Evolutionary conservation across 2,329 filamentous ascomycete genomes (phyloP).

Genomic region (Alternaria solani): DNA sequence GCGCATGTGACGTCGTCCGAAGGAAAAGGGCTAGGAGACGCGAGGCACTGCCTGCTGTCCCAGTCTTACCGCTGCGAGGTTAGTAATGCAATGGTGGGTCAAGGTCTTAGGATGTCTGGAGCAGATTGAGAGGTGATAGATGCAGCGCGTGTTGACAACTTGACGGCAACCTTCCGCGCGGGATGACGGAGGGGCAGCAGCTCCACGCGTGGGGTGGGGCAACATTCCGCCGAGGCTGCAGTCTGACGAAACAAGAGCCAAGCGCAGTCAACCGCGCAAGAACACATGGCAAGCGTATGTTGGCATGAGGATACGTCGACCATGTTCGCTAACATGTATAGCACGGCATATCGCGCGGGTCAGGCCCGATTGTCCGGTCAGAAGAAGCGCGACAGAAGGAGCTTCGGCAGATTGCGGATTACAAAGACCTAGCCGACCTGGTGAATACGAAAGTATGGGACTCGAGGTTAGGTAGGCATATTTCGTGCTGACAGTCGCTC

Average conservation of each 20-base stretch:
- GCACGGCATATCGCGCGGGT: constrained; percentile 81
- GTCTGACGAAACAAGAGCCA: constrained; percentile 22
- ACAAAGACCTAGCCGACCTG: constrained; percentile 73
- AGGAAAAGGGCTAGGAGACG: constrained; percentile 17
- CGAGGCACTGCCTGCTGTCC: constrained; percentile 27
- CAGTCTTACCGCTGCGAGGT: constrained; percentile 41
- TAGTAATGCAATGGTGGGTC: constrained; percentile 43
- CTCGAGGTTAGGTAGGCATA: not conserved
- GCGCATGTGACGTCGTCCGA: constrained; percentile 37
- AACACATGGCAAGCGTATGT: constrained; percentile 54
- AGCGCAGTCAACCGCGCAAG: constrained; percentile 10
- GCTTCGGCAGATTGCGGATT: constrained; percentile 76
- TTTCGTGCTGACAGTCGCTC: not conserved
- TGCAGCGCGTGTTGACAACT: constrained; percentile 19
- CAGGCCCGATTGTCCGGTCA: constrained; percentile 64
- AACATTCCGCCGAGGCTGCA: constrained; percentile 36
- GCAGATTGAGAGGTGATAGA: constrained; percentile 18
- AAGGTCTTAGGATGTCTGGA: constrained; percentile 27
- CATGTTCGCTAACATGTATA: constrained; percentile 52
- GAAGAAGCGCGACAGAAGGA: constrained; percentile 77
- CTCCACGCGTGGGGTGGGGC: constrained; percentile 39
- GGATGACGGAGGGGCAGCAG: constrained; percentile 31
- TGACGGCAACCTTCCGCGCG: constrained; percentile 23
- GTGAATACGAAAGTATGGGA: constrained; percentile 69
- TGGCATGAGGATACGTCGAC: not conserved